Evolutionary conservation across 371 early-diverging fungal species (phyloP), one percentile per base, ranked within the genome.

Genomic region (Lichtheimia ornata): DNA sequence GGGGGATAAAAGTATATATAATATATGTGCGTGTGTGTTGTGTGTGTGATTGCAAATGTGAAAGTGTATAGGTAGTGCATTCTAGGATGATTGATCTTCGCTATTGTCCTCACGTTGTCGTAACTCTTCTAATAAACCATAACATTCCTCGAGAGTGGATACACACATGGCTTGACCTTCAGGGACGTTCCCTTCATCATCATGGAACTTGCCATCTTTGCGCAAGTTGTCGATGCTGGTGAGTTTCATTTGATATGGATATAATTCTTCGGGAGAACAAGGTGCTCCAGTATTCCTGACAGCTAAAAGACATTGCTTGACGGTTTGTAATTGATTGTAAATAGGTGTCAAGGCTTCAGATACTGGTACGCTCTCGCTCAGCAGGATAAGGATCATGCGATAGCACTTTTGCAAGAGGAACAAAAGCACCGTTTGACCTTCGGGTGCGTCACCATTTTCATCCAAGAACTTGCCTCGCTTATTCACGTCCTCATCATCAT

Each of bases 361-460:
- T 9, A 95, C 89, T 7, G 95, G 93, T 44, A 92, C 88, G 57
- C 90, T 89, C 14, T 89, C 85, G 56, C 84, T 84, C 50, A 88
- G 67, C 14, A 95, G 76, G 52, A 88, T 90, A 65, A 94, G 89
- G 20, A 95, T 84, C 55, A 92, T 70, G 49, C 90, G 81, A 69
- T 94, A 94, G 75, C 96, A 94, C 66, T 92, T 93, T 72, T 93
- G 91, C 30, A 95, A 82, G 66, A 95, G 72, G 58, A 90, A 93
- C 57, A 93, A 86, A 5, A 94, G 70, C 5, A 76, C 69, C 0
- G 84, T 86, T 66, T 92, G 91, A 5, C 91, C 91, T 61, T 83
- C 83, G 1, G 87, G 84, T 5, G 88, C 79, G 42, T 84, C 69
- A 17, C 91, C 91, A 15, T 84, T 68, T 40, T 72, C 67, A 68